Base-by-base conservation (phyloP, 495 filamentous ascomycete genomes). In the Talaromyces adpressus region DNA sequence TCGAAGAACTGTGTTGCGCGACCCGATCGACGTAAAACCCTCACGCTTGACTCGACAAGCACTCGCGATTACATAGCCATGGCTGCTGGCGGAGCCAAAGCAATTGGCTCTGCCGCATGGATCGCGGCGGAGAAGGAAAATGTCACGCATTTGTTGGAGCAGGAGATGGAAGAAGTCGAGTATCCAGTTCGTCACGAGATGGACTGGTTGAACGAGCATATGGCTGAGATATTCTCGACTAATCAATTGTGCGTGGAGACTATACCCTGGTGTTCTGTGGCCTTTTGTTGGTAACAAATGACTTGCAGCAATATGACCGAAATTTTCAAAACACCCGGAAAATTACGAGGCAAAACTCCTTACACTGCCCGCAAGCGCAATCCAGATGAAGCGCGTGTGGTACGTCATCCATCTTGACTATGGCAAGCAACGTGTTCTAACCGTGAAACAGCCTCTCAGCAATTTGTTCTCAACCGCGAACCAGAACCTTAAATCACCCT, bases 141-240 rank as follows among this genome's bases (percentile, higher is more conserved):
- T 66, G 76, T 87, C n/a, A 71, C 77, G 30, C 80, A 85, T 25
- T 77, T 90, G 47, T 75, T 87, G 39, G 78, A 81, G 5, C 83
- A 90, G 68, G 94, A 98, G 72, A 79, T 89, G 57, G 92, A 96
- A 65, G 92, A 96, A 72, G 92, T 96, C 70, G 84, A 90, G 58
- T 98, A 89, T 75, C 88, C 91, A 0, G 91, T 89, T 64, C 86
- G 89, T 49, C 92, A 96, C 76, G 93, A 98, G 69, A 78, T 97
- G 70, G 93, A 94, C 67, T 97, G 93, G 92, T 76, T 97, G 68
- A 97, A 97, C 69, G 93, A 97, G 75, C 93, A 97, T 74, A 96
- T 97, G 93, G 85, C 86, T 30, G 91, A 96, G 66, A 91, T 97
- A 63, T 96, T 98, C 71, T 89, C 85, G 66, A 86, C 87, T 66